phyloP scores from a whole-genome alignment of 139 green algal genomes.

The Chlorella sp. region DNA sequence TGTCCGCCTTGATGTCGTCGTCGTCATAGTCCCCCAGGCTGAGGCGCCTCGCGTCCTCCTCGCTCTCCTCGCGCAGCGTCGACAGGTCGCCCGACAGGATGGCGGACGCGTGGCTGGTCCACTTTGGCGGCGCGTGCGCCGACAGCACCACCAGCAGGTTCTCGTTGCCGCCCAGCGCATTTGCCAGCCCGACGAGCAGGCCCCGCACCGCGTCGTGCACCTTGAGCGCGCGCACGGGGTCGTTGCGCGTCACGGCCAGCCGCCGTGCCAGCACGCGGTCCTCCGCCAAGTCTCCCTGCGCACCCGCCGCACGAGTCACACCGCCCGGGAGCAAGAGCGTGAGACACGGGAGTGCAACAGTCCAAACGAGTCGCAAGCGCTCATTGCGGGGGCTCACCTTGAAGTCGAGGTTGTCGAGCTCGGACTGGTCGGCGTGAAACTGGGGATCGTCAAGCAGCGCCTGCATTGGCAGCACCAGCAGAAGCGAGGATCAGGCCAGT shows the following conservation, averaged over 20 bases:
- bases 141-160: not conserved
- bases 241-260: not conserved
- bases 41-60: not conserved
- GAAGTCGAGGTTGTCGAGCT: conserved; percentile 33
- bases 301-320: too few relatives aligned
- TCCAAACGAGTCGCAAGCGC: not conserved
- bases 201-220: not conserved
- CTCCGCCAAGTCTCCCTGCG: not conserved
- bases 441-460: conserved; percentile 21
- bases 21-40: not conserved
- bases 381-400: conserved; percentile 8
- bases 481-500: too few relatives aligned
- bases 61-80: not conserved
- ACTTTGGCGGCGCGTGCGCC: not conserved
- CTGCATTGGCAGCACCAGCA: conserved; percentile 1
- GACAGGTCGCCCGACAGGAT: not conserved
- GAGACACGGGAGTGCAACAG: not conserved
- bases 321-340: too few relatives aligned
- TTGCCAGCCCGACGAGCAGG: not conserved
- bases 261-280: not conserved
- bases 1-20: too few relatives aligned
- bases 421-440: conserved; percentile 26
- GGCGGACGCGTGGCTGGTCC: not conserved
- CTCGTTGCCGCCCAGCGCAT: not conserved
- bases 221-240: not conserved